phyloP scores from a whole-genome alignment of 2,329 filamentous ascomycete species.

The Fusarium kyushuense region DNA sequence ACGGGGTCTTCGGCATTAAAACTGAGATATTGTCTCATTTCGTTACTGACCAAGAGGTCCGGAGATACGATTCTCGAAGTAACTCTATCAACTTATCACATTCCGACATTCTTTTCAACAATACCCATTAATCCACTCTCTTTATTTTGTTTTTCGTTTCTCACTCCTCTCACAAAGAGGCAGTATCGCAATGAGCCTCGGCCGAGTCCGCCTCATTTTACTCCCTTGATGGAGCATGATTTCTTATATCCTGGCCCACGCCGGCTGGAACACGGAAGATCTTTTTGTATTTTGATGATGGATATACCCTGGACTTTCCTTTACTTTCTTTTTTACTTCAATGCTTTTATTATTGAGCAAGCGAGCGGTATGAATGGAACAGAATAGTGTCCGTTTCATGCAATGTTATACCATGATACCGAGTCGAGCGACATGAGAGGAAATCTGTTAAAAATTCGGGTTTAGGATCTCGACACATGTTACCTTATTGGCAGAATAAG shows the following conservation, averaged over 20 bases:
- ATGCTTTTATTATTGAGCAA: slow-evolving; percentile 35
- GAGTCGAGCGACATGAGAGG: slow-evolving; percentile 14
- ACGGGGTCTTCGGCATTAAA: slow-evolving; percentile 33
- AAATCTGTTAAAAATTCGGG: slow-evolving; percentile 4
- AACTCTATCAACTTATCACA: slow-evolving; percentile 4
- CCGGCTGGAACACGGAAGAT: slow-evolving; percentile 36
- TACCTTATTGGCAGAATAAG: slow-evolving; percentile 3
- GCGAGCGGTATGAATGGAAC: slow-evolving; percentile 31
- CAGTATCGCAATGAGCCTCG: slow-evolving; percentile 21
- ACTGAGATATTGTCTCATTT: slow-evolving; percentile 24
- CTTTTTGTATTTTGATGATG: slow-evolving; percentile 47
- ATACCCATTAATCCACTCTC: slow-evolving; percentile 25
- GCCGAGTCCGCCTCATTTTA: slow-evolving; percentile 31
- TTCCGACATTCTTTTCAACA: slow-evolving; percentile 27
- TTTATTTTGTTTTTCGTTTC: slow-evolving; percentile 30
- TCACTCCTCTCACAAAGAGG: slow-evolving; percentile 36
- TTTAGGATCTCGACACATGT: slow-evolving; percentile 19
- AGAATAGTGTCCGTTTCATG: slow-evolving; percentile 19
- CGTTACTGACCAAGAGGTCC: slow-evolving; percentile 18
- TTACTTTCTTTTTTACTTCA: slow-evolving; percentile 28
- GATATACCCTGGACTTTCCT: slow-evolving; percentile 50
- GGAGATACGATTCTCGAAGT: slow-evolving; percentile 8
- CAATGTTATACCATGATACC: slow-evolving; percentile 13
- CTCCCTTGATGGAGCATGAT: slow-evolving; percentile 20
- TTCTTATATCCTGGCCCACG: slow-evolving; percentile 25